phyloP scores from a whole-genome alignment of 1,284 basidiomycete species.

The Malassezia restricta region DNA sequence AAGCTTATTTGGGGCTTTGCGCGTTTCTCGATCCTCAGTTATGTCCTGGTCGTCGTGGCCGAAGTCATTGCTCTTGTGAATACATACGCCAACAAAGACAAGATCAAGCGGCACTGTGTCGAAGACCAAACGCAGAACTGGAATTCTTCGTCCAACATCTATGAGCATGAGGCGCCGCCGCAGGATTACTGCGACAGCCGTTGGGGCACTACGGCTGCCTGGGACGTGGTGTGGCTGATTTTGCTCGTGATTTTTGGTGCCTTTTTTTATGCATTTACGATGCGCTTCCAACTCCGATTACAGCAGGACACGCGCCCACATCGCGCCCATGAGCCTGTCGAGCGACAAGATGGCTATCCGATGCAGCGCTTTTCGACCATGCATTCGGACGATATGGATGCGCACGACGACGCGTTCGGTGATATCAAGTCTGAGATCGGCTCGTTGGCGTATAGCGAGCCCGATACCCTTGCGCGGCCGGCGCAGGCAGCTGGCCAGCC shows the following conservation, averaged over 20 bases:
- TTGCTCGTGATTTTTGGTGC: constrained; percentile 2
- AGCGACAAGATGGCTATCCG: background rate
- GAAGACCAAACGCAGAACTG: background rate
- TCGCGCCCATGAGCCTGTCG: background rate
- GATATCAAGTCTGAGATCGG: background rate
- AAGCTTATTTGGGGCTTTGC: background rate
- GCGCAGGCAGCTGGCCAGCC: too few relatives aligned
- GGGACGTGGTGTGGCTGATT: constrained; percentile 13
- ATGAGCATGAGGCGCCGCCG: background rate
- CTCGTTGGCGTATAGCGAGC: background rate
- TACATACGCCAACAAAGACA: constrained; percentile 1
- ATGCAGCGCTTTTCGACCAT: background rate
- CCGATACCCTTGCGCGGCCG: too few relatives aligned
- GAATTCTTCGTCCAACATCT: background rate
- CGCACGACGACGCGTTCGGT: constrained; percentile 2
- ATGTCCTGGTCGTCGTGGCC: background rate
- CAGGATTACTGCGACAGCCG: background rate
- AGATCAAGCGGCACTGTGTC: background rate
- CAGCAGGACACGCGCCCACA: background rate
- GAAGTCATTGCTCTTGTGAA: background rate
- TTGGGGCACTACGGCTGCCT: constrained; percentile 4
- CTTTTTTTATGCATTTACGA: background rate
- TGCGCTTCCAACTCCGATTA: background rate
- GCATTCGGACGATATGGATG: background rate
- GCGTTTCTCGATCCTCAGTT: background rate